phyloP scores from a whole-genome alignment of 345 rosid species.

The Corchorus olitorius region DNA sequence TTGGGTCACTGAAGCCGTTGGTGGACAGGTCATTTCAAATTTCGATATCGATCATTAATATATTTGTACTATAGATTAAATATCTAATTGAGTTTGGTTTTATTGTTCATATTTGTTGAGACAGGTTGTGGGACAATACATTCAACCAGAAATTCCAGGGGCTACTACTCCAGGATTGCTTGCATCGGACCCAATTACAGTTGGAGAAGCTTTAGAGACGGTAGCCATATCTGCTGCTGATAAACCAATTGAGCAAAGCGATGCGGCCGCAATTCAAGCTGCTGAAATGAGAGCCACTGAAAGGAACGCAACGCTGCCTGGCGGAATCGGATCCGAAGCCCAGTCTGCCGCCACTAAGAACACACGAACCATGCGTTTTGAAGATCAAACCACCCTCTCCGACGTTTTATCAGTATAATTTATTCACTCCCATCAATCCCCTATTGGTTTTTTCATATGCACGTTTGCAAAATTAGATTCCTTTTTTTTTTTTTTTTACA shows the following conservation, averaged over 20 bases:
- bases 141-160: conserved; percentile 28
- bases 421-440: background rate
- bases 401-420: conserved; percentile 43
- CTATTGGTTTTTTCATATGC: background rate
- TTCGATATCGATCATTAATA: no score
- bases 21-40: conserved; percentile 10
- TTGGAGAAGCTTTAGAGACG: conserved; percentile 62
- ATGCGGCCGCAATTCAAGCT: conserved; percentile 58
- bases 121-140: conserved; percentile 43
- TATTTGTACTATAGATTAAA: no score
- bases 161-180: conserved; percentile 22
- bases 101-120: background rate
- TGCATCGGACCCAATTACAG: conserved; percentile 36
- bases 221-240: conserved; percentile 41
- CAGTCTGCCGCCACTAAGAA: conserved; percentile 53
- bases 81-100: background rate
- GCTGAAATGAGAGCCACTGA: conserved; percentile 56
- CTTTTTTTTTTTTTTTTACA: background rate
- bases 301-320: conserved; percentile 30
- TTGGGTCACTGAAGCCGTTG: conserved; percentile 11
- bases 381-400: conserved; percentile 39
- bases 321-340: conserved; percentile 48
- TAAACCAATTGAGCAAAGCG: conserved; percentile 55
- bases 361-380: conserved; percentile 20
- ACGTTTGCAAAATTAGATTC: no score